phyloP scores from a whole-genome alignment of 1,284 basidiomycete species.

The Boletus semigastroideus region DNA sequence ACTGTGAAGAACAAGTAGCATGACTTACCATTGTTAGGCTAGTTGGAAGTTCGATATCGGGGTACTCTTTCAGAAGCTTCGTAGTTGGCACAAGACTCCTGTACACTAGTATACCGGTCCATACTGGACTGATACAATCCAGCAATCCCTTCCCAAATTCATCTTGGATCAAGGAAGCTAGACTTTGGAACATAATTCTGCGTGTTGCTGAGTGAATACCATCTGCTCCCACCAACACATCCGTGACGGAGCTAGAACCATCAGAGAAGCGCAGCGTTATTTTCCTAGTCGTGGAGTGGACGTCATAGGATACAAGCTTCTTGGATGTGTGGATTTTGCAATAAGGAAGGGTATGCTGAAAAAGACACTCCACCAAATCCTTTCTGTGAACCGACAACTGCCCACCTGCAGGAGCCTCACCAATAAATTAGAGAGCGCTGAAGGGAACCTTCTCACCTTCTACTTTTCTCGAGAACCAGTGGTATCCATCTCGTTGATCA shows the following conservation, averaged over 20 bases:
- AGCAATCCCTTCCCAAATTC: conserved; percentile 6
- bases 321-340: conserved; percentile 35
- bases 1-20: background rate
- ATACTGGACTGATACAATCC: conserved; percentile 17
- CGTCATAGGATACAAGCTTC: conserved; percentile 28
- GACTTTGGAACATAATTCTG: conserved; percentile 17
- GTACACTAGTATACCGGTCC: conserved; percentile 25
- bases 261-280: conserved; percentile 34
- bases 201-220: conserved; percentile 26
- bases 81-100: conserved; percentile 15
- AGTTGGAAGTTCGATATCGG: conserved; percentile 35
- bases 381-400: conserved; percentile 32
- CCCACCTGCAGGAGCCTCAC: conserved; percentile 23
- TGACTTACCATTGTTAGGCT: conserved; percentile 36
- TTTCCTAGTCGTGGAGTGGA: conserved; percentile 5
- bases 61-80: conserved; percentile 23
- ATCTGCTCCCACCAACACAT: conserved; percentile 37
- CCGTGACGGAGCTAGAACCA: conserved; percentile 29
- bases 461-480: conserved; percentile 19
- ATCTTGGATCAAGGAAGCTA: conserved; percentile 6
- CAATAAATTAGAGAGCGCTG: too few relatives aligned
- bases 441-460: conserved; percentile 6
- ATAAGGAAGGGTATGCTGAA: conserved; percentile 25
- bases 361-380: conserved; percentile 33
- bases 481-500: conserved; percentile 24